Conservation (phyloP, 768 basidiomycete species). For the Mrakia gelida region DNA sequence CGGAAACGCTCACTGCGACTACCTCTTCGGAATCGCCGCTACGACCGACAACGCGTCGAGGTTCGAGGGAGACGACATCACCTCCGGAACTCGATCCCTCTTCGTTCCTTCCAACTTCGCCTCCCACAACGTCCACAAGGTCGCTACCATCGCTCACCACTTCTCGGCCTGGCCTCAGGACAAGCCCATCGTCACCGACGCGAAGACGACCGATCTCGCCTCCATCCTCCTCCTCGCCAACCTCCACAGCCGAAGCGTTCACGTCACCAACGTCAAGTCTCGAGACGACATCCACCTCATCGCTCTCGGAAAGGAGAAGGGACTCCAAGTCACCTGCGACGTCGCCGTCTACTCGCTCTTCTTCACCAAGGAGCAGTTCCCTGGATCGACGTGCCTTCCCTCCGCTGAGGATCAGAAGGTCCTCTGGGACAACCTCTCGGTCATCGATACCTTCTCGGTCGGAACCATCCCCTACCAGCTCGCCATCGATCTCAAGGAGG, state of each 20-base stretch:
- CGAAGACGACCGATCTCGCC: constrained; percentile 84
- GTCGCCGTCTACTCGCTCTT: constrained; percentile 88
- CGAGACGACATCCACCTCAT: constrained; percentile 85
- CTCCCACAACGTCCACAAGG: constrained; percentile 48
- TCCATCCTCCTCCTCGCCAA: constrained; percentile 91
- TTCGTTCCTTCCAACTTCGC: constrained; percentile 63
- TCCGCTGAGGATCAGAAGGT: constrained; percentile 68
- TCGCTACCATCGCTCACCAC: constrained; percentile 75
- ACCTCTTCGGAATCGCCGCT: constrained; percentile 73
- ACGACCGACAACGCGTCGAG: constrained; percentile 59
- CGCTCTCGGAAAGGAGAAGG: constrained; percentile 87
- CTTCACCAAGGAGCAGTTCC: constrained; percentile 73
- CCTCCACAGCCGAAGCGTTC: constrained; percentile 79
- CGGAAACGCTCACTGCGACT: constrained; percentile 75
- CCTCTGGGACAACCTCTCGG: constrained; percentile 76
- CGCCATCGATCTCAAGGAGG: constrained; percentile 58
- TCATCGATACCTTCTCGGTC: constrained; percentile 86
- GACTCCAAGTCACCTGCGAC: constrained; percentile 92
- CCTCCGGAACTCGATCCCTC: constrained; percentile 74
- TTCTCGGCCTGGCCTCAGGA: constrained; percentile 86
- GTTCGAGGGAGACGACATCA: constrained; percentile 59
- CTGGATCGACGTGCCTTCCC: constrained; percentile 62
- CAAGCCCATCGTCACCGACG: constrained; percentile 91
- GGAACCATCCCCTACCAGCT: constrained; percentile 77
- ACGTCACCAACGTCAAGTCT: constrained; percentile 82